These are phyloP conservation scores for Bonia amplexicaulis DNA, from an alignment of 176 grass and related monocot species.

Conservation along the genomic window DNA sequence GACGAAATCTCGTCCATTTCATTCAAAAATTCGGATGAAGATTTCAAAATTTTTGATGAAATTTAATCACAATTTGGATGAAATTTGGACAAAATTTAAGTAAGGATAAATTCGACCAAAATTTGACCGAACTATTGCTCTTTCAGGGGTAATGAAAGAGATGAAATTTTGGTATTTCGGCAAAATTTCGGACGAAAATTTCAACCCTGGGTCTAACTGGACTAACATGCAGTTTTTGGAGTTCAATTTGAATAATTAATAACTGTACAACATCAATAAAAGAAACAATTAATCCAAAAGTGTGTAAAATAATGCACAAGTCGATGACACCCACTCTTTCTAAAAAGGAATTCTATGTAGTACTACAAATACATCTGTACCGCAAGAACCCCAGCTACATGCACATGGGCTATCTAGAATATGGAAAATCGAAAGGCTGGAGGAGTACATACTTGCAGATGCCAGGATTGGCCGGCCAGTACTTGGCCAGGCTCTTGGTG, in stretches of 20 bases:
- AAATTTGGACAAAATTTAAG: too few relatives aligned
- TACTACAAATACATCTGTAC: slow-evolving; percentile 1
- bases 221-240: background rate
- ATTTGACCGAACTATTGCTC: too few relatives aligned
- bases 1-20: too few relatives aligned
- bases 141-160: too few relatives aligned
- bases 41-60: too few relatives aligned
- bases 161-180: too few relatives aligned
- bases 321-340: background rate
- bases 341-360: background rate
- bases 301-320: background rate
- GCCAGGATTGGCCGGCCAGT: slow-evolving; percentile 51
- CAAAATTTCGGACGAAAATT: too few relatives aligned
- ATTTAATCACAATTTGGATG: too few relatives aligned
- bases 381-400: background rate
- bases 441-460: slow-evolving; percentile 51
- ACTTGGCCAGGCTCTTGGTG: slow-evolving; percentile 36
- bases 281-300: background rate
- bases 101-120: too few relatives aligned
- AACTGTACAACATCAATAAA: background rate
- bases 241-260: background rate
- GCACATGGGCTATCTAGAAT: background rate
- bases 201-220: background rate
- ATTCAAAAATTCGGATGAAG: too few relatives aligned
- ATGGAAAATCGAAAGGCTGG: background rate